Percentiles rank a stretch among this genome's conserved stretches.
Evolutionary conservation across 2,329 filamentous ascomycete species (phyloP).

Genomic region (Colletotrichum spaethianum): DNA sequence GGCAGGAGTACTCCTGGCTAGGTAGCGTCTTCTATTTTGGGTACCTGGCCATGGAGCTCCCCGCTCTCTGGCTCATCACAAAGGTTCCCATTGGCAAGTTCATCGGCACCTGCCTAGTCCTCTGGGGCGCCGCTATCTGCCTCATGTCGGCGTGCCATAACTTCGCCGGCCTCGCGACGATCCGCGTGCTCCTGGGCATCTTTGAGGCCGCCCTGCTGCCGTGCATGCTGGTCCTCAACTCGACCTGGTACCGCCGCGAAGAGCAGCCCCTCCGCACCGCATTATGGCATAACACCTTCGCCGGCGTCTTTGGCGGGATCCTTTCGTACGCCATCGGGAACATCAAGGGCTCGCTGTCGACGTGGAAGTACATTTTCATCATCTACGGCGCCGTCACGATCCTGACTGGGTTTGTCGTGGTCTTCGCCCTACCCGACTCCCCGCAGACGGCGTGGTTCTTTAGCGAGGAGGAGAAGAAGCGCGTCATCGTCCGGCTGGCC

Average conservation of each 20-base stretch:
- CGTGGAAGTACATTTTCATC: slow-evolving; percentile 67
- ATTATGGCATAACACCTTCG: slow-evolving; percentile 70
- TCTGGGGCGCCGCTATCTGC: slow-evolving; percentile 55
- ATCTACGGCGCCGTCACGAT: slow-evolving; percentile 74
- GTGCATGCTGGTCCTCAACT: slow-evolving; percentile 62
- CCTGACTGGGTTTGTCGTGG: slow-evolving; percentile 70
- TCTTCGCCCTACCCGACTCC: slow-evolving; percentile 69
- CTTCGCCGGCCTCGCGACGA: slow-evolving; percentile 42
- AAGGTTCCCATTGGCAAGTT: slow-evolving; percentile 45
- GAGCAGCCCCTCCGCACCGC: slow-evolving; percentile 77
- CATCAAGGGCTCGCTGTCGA: slow-evolving; percentile 45
- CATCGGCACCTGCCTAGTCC: slow-evolving; percentile 49
- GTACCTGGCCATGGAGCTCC: slow-evolving; percentile 73
- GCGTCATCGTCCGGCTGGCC: slow-evolving; percentile 79
- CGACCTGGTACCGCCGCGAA: slow-evolving; percentile 61
- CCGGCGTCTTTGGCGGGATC: slow-evolving; percentile 62
- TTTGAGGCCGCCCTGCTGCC: slow-evolving; percentile 54
- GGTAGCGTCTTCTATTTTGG: slow-evolving; percentile 72
- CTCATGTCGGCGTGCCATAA: slow-evolving; percentile 54
- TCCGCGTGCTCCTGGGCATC: slow-evolving; percentile 44
- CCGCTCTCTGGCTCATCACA: slow-evolving; percentile 70
- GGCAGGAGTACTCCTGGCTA: slow-evolving; percentile 70
- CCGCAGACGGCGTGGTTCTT: slow-evolving; percentile 69
- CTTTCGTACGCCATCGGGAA: slow-evolving; percentile 60
- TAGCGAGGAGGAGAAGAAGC: slow-evolving; percentile 74